Conservation (phyloP, 768 basidiomycete genomes). For the Lentinula lateritia region DNA sequence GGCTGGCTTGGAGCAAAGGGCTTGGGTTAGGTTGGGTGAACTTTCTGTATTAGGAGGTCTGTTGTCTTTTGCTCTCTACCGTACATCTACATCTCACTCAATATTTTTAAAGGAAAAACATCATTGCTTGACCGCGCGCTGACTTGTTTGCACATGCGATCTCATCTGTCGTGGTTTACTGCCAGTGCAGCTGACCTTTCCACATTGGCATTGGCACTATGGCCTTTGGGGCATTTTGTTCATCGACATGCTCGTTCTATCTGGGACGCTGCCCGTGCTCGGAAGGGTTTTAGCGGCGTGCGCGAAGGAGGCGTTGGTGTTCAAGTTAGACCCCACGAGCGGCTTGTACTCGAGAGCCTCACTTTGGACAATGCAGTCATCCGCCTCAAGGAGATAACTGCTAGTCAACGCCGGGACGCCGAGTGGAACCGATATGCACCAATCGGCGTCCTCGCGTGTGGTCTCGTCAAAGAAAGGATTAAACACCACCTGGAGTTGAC, state of each 20-base stretch:
- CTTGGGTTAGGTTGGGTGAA: conserved; percentile 49
- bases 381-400: conserved; percentile 21
- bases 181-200: conserved; percentile 42
- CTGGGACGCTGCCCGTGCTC: conserved; percentile 26
- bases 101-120: conserved; percentile 16
- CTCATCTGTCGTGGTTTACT: conserved; percentile 31
- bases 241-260: conserved; percentile 37
- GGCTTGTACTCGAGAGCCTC: conserved; percentile 47
- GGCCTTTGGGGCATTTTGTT: conserved; percentile 32
- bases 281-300: conserved; percentile 11
- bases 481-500: conserved; percentile 45
- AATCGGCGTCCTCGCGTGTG: conserved; percentile 44
- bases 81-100: not conserved
- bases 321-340: conserved; percentile 38
- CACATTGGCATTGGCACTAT: conserved; percentile 53
- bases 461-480: conserved; percentile 46
- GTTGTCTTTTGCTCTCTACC: not conserved
- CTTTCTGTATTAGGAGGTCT: conserved; percentile 29
- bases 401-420: conserved; percentile 11
- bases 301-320: conserved; percentile 5
- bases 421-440: conserved; percentile 25
- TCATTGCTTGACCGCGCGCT: conserved; percentile 39
- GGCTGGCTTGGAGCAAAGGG: conserved; percentile 38
- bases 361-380: conserved; percentile 48
- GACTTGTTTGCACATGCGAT: conserved; percentile 49